Conservation (phyloP, 75 land plant genomes). For the Selaginella tamariscina region DNA sequence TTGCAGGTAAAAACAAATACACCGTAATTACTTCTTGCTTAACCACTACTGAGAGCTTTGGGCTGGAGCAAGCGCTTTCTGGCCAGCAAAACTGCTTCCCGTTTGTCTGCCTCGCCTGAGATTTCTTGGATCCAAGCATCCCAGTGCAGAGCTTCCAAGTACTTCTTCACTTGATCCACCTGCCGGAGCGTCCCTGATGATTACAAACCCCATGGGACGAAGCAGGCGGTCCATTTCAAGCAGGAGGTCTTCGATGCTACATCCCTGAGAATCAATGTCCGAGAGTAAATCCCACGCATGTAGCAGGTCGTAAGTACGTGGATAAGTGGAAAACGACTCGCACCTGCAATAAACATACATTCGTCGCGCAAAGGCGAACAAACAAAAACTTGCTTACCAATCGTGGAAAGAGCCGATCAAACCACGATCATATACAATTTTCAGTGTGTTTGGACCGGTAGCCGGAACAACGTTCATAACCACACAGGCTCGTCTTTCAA, state of each 20-base stretch:
- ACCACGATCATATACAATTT: constrained; percentile 69
- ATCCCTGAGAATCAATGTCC: constrained; percentile 47
- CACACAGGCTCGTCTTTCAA: constrained; percentile 59
- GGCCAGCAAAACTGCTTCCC: constrained; percentile 57
- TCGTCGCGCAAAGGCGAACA: constrained; percentile 10
- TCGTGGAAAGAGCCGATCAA: constrained; percentile 63
- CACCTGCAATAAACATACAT: constrained; percentile 44
- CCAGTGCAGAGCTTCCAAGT: constrained; percentile 52
- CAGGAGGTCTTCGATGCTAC: constrained; percentile 55
- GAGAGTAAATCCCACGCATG: constrained; percentile 79
- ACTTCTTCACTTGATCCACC: constrained; percentile 39
- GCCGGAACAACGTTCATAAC: constrained; percentile 91
- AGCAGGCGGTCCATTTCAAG: constrained; percentile 71
- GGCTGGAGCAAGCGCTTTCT: constrained; percentile 53
- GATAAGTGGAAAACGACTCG: constrained; percentile 90
- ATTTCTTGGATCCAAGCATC: constrained; percentile 40
- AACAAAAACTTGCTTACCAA: constrained; percentile 41
- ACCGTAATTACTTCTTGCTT: too few species aligned
- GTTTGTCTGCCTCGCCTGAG: constrained; percentile 20
- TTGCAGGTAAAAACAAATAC: too few species aligned
- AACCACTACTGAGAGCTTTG: too few species aligned
- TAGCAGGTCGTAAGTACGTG: constrained; percentile 85
- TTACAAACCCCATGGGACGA: constrained; percentile 58
- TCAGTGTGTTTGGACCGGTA: constrained; percentile 62
- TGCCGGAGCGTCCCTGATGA: constrained; percentile 42